Base-by-base conservation (phyloP, 129 eudicot genomes). In the Deinandra increscens region DNA sequence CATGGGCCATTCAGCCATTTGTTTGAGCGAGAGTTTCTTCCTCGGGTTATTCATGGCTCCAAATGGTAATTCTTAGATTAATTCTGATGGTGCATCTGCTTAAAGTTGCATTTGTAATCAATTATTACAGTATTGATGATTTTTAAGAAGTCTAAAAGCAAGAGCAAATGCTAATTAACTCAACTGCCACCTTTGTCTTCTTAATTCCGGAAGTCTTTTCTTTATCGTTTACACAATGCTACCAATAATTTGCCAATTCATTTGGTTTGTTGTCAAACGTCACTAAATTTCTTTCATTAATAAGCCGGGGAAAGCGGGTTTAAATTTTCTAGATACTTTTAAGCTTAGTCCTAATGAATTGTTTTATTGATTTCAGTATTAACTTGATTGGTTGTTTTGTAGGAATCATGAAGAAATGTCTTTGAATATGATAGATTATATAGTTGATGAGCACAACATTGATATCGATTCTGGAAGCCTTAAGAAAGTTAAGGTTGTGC, bases 361-460 rank as follows among this genome's bases (percentile, higher is more conserved):
- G 68, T 45, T 60, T 68, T 60, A 66, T 33, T 6, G 4, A 39
- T 60, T 48, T 23, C 12, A 60, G 6, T 39, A 45, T 59, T 34
- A 64, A 20, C 43, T 75, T 69, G 29, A 38, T 50, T 60, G 58
- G 10, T 58, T 11, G 4, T 41, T 56, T 60, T 85, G 73, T 80
- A 92, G 98, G 98, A 84, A 86, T 62, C 98, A 92, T 73, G 98
- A 92, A 84, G 89, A 92, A 17, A 92, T 92, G 98, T 92, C 98
- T 69, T 68, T 77, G 72, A 74, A 69, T 19, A 78, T 88, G 89
- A 81, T 92, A 23, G 95, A 88, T 65, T 71, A 77, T 71, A 82
- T 88, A 61, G 91, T 92, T 41, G 95, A 88, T 81, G 96, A 88
- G 80, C 96, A 92, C 75, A 76, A 84, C 85, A 88, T 92, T 15